These are phyloP conservation scores for Cladobotryum mycophilum DNA, from an alignment of 2,329 filamentous ascomycete genomes.

Conservation along the genomic window DNA sequence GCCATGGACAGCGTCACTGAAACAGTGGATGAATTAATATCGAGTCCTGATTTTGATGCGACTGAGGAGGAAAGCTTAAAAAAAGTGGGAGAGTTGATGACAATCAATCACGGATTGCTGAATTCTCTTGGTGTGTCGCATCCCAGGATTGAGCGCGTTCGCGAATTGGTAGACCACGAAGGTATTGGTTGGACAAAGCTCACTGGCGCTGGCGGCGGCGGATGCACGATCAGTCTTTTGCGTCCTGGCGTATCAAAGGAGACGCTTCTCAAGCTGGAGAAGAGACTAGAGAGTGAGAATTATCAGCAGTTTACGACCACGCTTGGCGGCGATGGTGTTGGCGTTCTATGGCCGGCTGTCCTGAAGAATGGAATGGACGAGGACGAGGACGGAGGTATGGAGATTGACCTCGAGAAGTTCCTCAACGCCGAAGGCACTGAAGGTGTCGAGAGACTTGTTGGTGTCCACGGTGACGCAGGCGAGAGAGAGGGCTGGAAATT, in stretches of 20 bases:
- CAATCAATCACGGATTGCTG: slow-evolving; percentile 87
- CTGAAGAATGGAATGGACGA: slow-evolving; percentile 77
- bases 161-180: slow-evolving; percentile 83
- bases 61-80: slow-evolving; percentile 57
- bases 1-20: slow-evolving; percentile 71
- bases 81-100: slow-evolving; percentile 79
- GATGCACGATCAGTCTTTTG: slow-evolving; percentile 88
- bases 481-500: slow-evolving; percentile 81
- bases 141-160: slow-evolving; percentile 82
- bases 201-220: slow-evolving; percentile 90
- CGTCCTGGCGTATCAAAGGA: slow-evolving; percentile 55
- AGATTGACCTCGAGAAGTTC: slow-evolving; percentile 83
- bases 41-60: slow-evolving; percentile 61
- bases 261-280: slow-evolving; percentile 57
- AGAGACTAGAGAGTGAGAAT: slow-evolving; percentile 60
- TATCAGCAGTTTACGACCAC: slow-evolving; percentile 85
- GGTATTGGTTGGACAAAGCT: slow-evolving; percentile 96
- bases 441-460: slow-evolving; percentile 81
- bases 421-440: slow-evolving; percentile 76
- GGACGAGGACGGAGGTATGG: slow-evolving; percentile 73
- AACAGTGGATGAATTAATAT: slow-evolving; percentile 48
- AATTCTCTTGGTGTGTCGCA: slow-evolving; percentile 92
- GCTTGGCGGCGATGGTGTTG: slow-evolving; percentile 86
- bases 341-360: slow-evolving; percentile 88
- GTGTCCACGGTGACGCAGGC: slow-evolving; percentile 62